Base-by-base conservation (phyloP, 2,329 filamentous ascomycete species). In the Calonectria crousiana region DNA sequence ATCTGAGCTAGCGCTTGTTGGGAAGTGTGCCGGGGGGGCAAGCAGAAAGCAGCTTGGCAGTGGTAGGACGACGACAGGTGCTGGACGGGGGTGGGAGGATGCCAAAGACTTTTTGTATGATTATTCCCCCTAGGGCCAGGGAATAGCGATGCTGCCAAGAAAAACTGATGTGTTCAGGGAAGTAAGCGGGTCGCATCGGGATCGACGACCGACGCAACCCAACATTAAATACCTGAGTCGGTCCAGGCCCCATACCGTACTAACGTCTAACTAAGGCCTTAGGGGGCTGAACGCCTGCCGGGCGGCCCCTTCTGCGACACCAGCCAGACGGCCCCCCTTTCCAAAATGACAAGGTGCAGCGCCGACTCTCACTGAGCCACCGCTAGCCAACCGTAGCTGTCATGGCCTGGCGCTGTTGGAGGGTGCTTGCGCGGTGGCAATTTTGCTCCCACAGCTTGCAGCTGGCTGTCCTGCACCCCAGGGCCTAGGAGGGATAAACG, bases 1-100 rank as follows among this genome's bases (percentile, higher is more conserved):
- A 64, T 74, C 67, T 74, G 74, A 76, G 71, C 76, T 80, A 78
- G 75, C 52, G 67, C 64, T 69, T 71, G 73, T 75, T 66, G 66
- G 32, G 41, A 41, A 49, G 58, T 23, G 62, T 53, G 30, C 66
- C 58, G 41, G 66, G 71, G 66, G 71, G 53, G 66, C 18, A 53
- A 30, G 56, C 14, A 53, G 56, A 71, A 53, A 38, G 64, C 69
- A 72, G 69, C 68, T 67, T 67, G 64, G 64, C 47, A 51, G 30
- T 51, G 34, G 38, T 8, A 28, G 28, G 51, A 32, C 26, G 28
- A 34, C 51, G 28, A 58, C n/a, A 14, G n/a, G 56, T 20, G 67
- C 38, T 49, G 32, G 53, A 20, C 38, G 28, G 67, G 38, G 58
- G 34, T 36, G 26, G 53, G 13, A 44, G 53, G 38, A 62, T n/a